A percentile compares a stretch with the other conserved stretches of the same genome.
phyloP scores from a whole-genome alignment of 2,329 filamentous ascomycete species.

The Ustulina deusta region DNA sequence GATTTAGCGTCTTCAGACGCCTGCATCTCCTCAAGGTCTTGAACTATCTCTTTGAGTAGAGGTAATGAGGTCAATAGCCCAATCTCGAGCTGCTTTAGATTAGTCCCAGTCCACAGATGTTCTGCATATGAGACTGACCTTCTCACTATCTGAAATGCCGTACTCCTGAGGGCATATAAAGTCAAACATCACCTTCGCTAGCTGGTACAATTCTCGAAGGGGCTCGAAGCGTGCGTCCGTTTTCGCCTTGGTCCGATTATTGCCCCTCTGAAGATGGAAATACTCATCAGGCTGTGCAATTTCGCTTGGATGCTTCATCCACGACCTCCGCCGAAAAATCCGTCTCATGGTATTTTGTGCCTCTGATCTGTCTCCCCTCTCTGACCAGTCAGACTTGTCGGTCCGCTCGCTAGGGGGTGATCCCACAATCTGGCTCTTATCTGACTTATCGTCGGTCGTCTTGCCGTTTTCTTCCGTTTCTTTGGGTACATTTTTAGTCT shows the following conservation, averaged over 20 bases:
- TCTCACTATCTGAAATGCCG: slow-evolving; percentile 93
- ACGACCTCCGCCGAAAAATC: slow-evolving; percentile 71
- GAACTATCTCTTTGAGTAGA: slow-evolving; percentile 94
- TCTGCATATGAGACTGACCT: slow-evolving; percentile 57
- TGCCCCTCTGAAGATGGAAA: slow-evolving; percentile 89
- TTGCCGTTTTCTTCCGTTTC: slow-evolving; percentile 57
- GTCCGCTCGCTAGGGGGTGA: slow-evolving; percentile 46
- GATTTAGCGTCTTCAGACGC: slow-evolving; percentile 93
- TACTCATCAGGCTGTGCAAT: slow-evolving; percentile 77
- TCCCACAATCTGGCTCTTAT: slow-evolving; percentile 52
- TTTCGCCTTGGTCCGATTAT: slow-evolving; percentile 79
- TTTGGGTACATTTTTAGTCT: slow-evolving; percentile 54
- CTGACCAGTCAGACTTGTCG: slow-evolving; percentile 45
- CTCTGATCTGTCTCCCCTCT: slow-evolving; percentile 49
- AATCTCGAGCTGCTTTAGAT: slow-evolving; percentile 77
- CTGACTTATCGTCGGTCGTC: slow-evolving; percentile 57
- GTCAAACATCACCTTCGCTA: slow-evolving; percentile 95
- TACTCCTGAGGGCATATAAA: slow-evolving; percentile 99
- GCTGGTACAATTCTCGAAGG: slow-evolving; percentile 89
- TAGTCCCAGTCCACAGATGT: slow-evolving; percentile 34
- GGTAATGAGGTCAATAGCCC: slow-evolving; percentile 93
- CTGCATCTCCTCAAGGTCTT: slow-evolving; percentile 96
- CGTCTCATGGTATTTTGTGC: slow-evolving; percentile 58
- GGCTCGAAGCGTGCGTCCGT: slow-evolving; percentile 87
- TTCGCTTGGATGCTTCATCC: slow-evolving; percentile 67